Conservation (phyloP, 2,329 filamentous ascomycete species). For the Trichoderma guizhouense region DNA sequence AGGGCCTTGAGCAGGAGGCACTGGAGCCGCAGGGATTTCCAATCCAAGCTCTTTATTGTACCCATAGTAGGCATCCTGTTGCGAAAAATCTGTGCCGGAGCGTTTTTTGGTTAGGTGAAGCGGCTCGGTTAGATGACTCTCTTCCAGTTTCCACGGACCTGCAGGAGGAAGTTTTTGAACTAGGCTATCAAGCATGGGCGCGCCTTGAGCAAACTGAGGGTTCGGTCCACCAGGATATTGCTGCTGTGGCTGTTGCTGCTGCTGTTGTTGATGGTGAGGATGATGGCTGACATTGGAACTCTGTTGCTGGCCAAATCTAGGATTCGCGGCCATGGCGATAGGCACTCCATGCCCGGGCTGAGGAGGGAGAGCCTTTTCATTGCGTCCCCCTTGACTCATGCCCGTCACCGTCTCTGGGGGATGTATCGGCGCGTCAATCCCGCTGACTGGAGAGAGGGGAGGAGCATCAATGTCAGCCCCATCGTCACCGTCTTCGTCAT, state of each 20-base stretch:
- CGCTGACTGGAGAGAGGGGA: not conserved
- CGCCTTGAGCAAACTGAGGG: not conserved
- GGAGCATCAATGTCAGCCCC: not conserved
- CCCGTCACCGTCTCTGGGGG: not conserved
- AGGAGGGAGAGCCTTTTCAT: not conserved
- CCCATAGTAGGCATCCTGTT: constrained; percentile 34
- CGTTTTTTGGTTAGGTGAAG: constrained; percentile 38
- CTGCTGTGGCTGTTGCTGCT: not conserved
- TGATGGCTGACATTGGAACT: not conserved
- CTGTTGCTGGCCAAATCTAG: not conserved
- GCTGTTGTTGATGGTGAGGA: not conserved
- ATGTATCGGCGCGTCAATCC: not conserved
- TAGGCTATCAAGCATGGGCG: constrained; percentile 32
- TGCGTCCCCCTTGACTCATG: not conserved
- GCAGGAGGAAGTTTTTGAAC: constrained; percentile 41
- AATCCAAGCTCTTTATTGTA: constrained; percentile 53
- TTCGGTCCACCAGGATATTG: not conserved
- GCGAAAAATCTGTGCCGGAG: constrained; percentile 31
- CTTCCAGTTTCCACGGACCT: constrained; percentile 53
- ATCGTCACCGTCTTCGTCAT: constrained; percentile 37
- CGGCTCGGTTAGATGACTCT: constrained; percentile 53
- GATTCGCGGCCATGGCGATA: not conserved
- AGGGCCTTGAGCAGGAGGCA: constrained; percentile 19
- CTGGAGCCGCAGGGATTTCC: constrained; percentile 18
- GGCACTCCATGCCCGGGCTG: not conserved